Evolutionary conservation across 75 land plant genomes (phyloP).

Genomic region (Picea sitchensis): DNA sequence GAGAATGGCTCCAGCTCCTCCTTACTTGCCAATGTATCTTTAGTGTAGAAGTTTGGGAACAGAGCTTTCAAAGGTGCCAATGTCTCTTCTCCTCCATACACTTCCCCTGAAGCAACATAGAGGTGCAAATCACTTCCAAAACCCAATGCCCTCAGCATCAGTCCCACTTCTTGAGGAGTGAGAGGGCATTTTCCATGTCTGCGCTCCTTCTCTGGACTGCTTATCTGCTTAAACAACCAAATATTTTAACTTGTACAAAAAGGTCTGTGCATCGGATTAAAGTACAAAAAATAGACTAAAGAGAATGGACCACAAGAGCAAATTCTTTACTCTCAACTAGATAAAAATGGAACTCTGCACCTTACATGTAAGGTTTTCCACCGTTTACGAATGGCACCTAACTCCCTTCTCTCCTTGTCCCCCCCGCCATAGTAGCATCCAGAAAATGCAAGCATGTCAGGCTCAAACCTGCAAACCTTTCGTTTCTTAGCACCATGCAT

Average conservation of each 20-base stretch:
- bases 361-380: conserved; percentile 96
- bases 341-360: not conserved
- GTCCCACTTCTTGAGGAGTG: conserved; percentile 93
- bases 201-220: conserved; percentile 88
- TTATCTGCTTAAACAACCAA: conserved; percentile 20
- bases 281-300: not conserved
- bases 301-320: not conserved
- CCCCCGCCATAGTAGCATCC: conserved; percentile 99
- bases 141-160: conserved; percentile 93
- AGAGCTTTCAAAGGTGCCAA: conserved; percentile 86
- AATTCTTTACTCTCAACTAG: not conserved
- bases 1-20: conserved; percentile 72
- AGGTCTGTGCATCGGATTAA: not conserved
- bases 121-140: conserved; percentile 80
- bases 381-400: conserved; percentile 82
- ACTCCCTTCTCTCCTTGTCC: conserved; percentile 77
- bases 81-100: conserved; percentile 90
- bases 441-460: conserved; percentile 99
- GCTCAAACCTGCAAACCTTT: conserved; percentile 67
- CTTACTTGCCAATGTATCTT: conserved; percentile 70
- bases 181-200: conserved; percentile 98
- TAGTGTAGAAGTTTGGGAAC: conserved; percentile 87
- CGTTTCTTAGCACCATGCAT: conserved; percentile 8
- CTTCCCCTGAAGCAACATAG: conserved; percentile 96
- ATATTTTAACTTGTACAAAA: not conserved